phyloP scores from a whole-genome alignment of 306 rosid genomes.

The Cotoneaster glaucophyllus region DNA sequence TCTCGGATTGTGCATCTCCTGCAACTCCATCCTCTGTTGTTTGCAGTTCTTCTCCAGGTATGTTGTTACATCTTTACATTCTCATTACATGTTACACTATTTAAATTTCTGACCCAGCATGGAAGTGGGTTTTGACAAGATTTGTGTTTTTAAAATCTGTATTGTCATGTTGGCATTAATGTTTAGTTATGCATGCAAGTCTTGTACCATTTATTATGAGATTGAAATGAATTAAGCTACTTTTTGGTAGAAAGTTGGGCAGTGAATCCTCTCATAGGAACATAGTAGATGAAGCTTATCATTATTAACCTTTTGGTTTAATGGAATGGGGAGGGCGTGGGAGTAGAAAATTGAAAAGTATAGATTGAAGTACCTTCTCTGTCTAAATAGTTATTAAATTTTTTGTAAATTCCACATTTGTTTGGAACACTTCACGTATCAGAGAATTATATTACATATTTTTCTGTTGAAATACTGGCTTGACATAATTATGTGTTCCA shows the following conservation, averaged over 20 bases:
- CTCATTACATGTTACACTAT: neutral
- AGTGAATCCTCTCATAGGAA: neutral
- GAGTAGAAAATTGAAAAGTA: neutral
- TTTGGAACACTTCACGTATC: too few species aligned
- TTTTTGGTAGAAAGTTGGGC: neutral
- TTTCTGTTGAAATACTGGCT: neutral
- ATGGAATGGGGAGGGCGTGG: neutral
- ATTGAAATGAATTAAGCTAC: neutral
- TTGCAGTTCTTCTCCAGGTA: constrained; percentile 97
- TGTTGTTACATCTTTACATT: neutral
- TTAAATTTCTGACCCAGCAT: neutral
- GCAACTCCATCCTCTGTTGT: constrained; percentile 96
- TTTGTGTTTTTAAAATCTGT: neutral
- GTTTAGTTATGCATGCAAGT: neutral
- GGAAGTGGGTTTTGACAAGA: neutral
- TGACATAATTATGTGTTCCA: neutral
- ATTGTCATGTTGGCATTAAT: neutral
- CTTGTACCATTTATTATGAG: neutral
- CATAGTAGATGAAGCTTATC: neutral
- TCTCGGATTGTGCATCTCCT: constrained; percentile 82
- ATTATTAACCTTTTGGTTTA: neutral
- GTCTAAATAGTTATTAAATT: neutral
- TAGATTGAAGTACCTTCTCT: neutral
- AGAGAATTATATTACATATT: neutral
- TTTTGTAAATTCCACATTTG: neutral